A percentile compares a stretch with the other conserved stretches of the same genome.
phyloP scores from a whole-genome alignment of 2,329 filamentous ascomycete genomes.

The Zalaria obscura region DNA sequence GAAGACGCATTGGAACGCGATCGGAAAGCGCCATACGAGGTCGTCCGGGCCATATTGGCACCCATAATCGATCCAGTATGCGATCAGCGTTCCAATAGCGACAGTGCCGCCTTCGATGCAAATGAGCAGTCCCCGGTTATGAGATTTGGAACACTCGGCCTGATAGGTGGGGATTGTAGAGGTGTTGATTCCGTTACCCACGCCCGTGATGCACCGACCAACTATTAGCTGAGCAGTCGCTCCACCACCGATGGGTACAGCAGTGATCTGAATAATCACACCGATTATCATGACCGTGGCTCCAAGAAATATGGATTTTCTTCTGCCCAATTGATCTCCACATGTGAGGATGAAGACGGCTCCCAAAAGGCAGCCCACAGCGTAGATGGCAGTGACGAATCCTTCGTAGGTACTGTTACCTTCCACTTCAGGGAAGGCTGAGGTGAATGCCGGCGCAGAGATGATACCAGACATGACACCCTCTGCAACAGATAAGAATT shows the following conservation, averaged over 20 bases:
- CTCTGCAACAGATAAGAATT: slow-evolving; percentile 5
- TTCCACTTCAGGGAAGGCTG: slow-evolving; percentile 23
- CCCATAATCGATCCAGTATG: slow-evolving; percentile 35
- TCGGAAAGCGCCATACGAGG: slow-evolving; percentile 23
- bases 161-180: slow-evolving; percentile 41
- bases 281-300: slow-evolving; percentile 28
- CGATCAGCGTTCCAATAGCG: slow-evolving; percentile 36
- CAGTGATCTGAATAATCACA: slow-evolving; percentile 24
- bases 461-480: slow-evolving; percentile 28
- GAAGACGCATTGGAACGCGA: slow-evolving; percentile 29
- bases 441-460: slow-evolving; percentile 19
- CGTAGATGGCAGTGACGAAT: slow-evolving; percentile 38
- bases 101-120: slow-evolving; percentile 43
- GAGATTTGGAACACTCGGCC: slow-evolving; percentile 38
- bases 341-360: slow-evolving; percentile 23
- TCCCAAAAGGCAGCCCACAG: slow-evolving; percentile 33
- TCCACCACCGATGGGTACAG: slow-evolving; percentile 17
- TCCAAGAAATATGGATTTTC: slow-evolving; percentile 27
- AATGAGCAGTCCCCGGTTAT: slow-evolving; percentile 46
- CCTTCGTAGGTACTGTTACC: slow-evolving; percentile 33
- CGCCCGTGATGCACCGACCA: slow-evolving; percentile 37
- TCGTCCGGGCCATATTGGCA: slow-evolving; percentile 19
- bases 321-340: slow-evolving; percentile 28
- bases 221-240: slow-evolving; percentile 37
- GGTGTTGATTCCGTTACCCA: slow-evolving; percentile 43